These are phyloP conservation scores for Rhizophora apiculata DNA, from an alignment of 345 rosid species.

Conservation along the genomic window DNA sequence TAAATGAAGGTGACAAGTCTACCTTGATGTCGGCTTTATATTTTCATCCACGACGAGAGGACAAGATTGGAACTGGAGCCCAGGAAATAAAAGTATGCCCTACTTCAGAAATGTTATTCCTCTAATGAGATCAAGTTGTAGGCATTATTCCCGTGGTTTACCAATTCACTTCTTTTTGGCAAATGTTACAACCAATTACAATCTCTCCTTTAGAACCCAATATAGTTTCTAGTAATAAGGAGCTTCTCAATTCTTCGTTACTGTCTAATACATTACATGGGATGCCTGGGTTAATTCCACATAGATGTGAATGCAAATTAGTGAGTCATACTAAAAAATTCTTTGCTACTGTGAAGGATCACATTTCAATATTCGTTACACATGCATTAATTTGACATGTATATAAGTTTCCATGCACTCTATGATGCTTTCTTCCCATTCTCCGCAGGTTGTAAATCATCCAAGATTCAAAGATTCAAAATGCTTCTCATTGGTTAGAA, in stretches of 20 bases:
- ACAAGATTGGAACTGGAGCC: slow-evolving; percentile 73
- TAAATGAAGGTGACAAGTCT: slow-evolving; percentile 51
- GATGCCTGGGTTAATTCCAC: too few relatives aligned
- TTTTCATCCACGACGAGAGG: slow-evolving; percentile 74
- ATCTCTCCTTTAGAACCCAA: too few relatives aligned
- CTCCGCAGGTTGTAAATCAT: slow-evolving; percentile 57
- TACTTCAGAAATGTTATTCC: neutral
- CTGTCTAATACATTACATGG: too few relatives aligned
- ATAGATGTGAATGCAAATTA: too few relatives aligned
- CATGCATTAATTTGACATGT: neutral
- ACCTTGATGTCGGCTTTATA: slow-evolving; percentile 48
- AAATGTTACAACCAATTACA: too few relatives aligned
- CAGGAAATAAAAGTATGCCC: slow-evolving; percentile 56
- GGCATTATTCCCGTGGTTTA: neutral
- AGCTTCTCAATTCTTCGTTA: too few relatives aligned
- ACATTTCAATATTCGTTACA: neutral
- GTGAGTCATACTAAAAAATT: too few relatives aligned
- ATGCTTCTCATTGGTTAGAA: slow-evolving; percentile 68
- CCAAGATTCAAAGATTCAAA: slow-evolving; percentile 51
- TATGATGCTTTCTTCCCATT: neutral
- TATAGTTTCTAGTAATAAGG: too few relatives aligned
- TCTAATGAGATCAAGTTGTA: neutral
- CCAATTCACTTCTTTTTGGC: too few relatives aligned
- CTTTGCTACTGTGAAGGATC: neutral
- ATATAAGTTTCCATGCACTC: neutral